phyloP scores from a whole-genome alignment of 2,329 filamentous ascomycete genomes.

The Zymoseptoria ardabiliae region DNA sequence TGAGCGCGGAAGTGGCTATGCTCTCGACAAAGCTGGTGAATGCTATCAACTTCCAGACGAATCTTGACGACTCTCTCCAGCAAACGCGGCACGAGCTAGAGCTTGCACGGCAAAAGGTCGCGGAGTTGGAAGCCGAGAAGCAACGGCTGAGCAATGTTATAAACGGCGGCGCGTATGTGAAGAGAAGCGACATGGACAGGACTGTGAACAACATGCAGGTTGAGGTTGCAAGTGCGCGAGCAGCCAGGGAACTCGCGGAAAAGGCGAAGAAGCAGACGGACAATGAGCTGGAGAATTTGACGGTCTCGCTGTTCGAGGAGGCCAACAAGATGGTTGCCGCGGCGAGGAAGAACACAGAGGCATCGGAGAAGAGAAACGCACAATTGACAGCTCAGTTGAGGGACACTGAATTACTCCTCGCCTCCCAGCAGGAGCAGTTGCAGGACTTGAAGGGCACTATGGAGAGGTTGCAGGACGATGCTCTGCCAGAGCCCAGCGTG shows the following conservation, averaged over 20 bases:
- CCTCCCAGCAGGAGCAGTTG: constrained; percentile 88
- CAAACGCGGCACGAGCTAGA: constrained; percentile 79
- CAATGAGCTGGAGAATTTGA: constrained; percentile 82
- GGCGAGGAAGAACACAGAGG: constrained; percentile 77
- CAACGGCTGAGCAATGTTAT: constrained; percentile 64
- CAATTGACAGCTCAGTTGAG: constrained; percentile 77
- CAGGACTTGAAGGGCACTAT: constrained; percentile 86
- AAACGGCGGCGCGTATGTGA: constrained; percentile 66
- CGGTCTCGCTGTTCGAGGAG: constrained; percentile 91
- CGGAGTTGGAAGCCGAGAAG: constrained; percentile 60
- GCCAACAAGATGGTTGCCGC: constrained; percentile 96
- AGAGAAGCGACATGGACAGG: constrained; percentile 62
- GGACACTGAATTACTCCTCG: constrained; percentile 78
- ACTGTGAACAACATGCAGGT: constrained; percentile 35
- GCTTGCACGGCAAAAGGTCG: constrained; percentile 58
- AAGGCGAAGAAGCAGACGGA: constrained; percentile 81
- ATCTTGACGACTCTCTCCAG: constrained; percentile 79
- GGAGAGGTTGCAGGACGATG: constrained; percentile 75
- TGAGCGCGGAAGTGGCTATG: constrained; percentile 72
- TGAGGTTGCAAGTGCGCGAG: constrained; percentile 38
- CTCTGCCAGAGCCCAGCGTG: constrained; percentile 60
- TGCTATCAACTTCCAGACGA: constrained; percentile 93
- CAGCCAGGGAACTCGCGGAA: constrained; percentile 37
- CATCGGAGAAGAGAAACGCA: constrained; percentile 70
- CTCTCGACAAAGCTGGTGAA: constrained; percentile 94